Evolutionary conservation across 495 filamentous ascomycete species (phyloP), one percentile per base, ranked within the genome.

Genomic region (Neurospora sp.): DNA sequence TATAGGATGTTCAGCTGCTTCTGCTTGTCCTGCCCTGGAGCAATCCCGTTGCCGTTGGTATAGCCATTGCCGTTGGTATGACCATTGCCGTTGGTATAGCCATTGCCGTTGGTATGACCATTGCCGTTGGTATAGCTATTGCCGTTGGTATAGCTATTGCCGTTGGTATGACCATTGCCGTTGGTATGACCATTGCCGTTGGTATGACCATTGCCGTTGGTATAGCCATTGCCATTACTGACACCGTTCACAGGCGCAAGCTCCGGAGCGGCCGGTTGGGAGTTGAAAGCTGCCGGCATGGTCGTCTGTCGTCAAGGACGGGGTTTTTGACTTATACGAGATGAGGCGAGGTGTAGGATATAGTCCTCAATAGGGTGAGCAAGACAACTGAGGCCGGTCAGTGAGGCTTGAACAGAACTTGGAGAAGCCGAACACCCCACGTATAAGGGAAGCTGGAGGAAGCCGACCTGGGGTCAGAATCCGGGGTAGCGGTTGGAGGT

Each of bases 251-350:
- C 70, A 27, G 71, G 38, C 27, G 75, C 42, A 31, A 70, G 72
- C 31, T 72, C 69, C 27, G 78, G 80, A 6, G 84, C 84, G 68
- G 76, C 77, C 41, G 84, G 81, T 42, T 88, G 79, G 2, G 86
- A 85, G 79, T 87, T 86, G 74, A 88, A 81, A 80, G 88, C 87
- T 8, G 87, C 86, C 72, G 87, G 80, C 87, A 88, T 88, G 59
- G 70, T 72, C 45, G 37, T 69, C 61, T 65, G 31, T 3, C 27
- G 53, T 37, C 2, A 65, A 37, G 53, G 7, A 35, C 27, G 14
- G 14, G 10, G 7, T 3, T 65, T 35, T 65, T 35, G 53, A 18
- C 27, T 65, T 35, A 37, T 35, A 65, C 7, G 14, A 8, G 27
- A 37, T 35, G 2, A 1, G 22, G 27, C 3, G 31, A 31, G 53